Conservation (phyloP, 305 asterid genomes). For the Lippia alba region DNA sequence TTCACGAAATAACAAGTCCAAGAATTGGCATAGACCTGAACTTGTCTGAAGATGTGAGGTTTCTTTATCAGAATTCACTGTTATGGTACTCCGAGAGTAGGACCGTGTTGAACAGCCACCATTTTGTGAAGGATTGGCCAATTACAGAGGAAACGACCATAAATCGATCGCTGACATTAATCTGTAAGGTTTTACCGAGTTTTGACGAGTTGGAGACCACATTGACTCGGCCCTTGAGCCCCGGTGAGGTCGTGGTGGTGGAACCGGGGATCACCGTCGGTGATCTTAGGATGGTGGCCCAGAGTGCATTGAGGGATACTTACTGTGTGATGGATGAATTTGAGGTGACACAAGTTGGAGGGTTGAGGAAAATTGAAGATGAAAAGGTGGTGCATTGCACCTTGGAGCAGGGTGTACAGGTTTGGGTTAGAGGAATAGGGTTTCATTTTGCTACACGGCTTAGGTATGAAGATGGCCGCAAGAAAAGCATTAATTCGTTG, state of each 20-base stretch:
- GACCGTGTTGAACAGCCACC: conserved; percentile 45
- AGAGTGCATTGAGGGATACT: conserved; percentile 74
- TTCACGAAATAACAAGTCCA: conserved; percentile 35
- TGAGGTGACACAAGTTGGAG: conserved; percentile 71
- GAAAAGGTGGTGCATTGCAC: conserved; percentile 42
- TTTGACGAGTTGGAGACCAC: conserved; percentile 73
- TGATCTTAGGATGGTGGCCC: conserved; percentile 56
- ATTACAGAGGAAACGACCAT: conserved; percentile 29
- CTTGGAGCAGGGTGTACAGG: conserved; percentile 47
- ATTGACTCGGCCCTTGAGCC: conserved; percentile 58
- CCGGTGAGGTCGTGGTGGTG: conserved; percentile 65
- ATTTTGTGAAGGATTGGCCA: conserved; percentile 64
- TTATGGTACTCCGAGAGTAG: conserved; percentile 43
- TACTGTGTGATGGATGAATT: conserved; percentile 69
- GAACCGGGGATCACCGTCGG: conserved; percentile 51
- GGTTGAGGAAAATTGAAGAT: conserved; percentile 61
- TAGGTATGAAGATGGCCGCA: conserved; percentile 71
- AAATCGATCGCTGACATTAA: conserved; percentile 43
- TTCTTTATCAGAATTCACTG: conserved; percentile 56
- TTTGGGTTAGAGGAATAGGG: conserved; percentile 80
- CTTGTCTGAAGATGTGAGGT: conserved; percentile 51
- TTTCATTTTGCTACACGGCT: conserved; percentile 57
- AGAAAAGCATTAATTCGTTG: not conserved
- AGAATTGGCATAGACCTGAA: conserved; percentile 26
- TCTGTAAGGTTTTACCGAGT: conserved; percentile 71